A percentile compares a stretch with the other conserved stretches of the same genome.
phyloP scores from a whole-genome alignment of 768 basidiomycete genomes.

The Lactarius sp. region DNA sequence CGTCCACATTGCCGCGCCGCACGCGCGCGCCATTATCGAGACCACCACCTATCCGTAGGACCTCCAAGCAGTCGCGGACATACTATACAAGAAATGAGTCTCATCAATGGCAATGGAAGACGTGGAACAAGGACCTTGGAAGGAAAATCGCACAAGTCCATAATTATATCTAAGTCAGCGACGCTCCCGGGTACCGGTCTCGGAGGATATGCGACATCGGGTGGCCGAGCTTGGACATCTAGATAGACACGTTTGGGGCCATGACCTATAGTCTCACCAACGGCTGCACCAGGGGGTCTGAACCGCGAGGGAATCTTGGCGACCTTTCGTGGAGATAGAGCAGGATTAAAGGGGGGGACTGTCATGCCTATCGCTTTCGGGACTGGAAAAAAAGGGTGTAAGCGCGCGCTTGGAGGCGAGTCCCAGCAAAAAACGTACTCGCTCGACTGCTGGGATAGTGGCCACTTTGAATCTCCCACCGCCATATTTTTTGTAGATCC shows the following conservation, averaged over 20 bases:
- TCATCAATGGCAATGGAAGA: constrained; percentile 13
- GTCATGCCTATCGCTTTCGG: constrained; percentile 63
- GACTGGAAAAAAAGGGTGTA: constrained; percentile 40
- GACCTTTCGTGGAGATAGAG: constrained; percentile 54
- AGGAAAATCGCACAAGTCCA: constrained; percentile 92
- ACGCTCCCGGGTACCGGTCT: constrained; percentile 81
- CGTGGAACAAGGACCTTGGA: constrained; percentile 49
- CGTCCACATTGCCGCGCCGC: constrained; percentile 68
- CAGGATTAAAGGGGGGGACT: constrained; percentile 60
- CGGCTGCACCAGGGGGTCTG: constrained; percentile 43
- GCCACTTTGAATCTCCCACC: constrained; percentile 91
- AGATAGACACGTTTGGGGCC: constrained; percentile 79
- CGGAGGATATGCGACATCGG: constrained; percentile 76
- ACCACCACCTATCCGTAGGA: constrained; percentile 84
- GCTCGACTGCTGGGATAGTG: constrained; percentile 84
- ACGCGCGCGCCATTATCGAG: constrained; percentile 77
- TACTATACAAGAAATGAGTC: constrained; percentile 46
- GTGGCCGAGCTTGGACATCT: constrained; percentile 56
- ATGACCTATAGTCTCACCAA: constrained; percentile 58
- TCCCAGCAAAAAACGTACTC: constrained; percentile 46
- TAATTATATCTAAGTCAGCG: constrained; percentile 83
- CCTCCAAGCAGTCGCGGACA: constrained; percentile 96
- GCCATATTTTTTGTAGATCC: constrained; percentile 88
- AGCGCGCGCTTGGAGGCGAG: constrained; percentile 4
- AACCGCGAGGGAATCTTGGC: constrained; percentile 45